Evolutionary conservation across 2,329 filamentous ascomycete genomes (phyloP).

Genomic region (Elsinoe necatrix): DNA sequence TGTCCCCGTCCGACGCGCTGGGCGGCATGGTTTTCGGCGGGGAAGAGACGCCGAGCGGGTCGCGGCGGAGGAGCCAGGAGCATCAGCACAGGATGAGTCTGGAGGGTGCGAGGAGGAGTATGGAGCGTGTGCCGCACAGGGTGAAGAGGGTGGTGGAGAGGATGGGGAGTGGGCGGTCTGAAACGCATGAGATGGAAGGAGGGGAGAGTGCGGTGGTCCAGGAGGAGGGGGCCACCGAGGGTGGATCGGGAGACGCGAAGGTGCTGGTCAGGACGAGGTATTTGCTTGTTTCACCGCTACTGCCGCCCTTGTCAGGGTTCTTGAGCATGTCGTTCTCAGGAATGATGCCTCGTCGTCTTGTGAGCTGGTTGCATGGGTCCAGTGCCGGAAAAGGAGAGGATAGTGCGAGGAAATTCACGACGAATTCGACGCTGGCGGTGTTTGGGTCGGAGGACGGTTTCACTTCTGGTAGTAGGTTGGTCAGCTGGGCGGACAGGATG

Average conservation of each 20-base stretch:
- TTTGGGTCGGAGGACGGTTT: constrained; percentile 73
- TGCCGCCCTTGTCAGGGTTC: constrained; percentile 35
- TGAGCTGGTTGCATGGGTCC: constrained; percentile 24
- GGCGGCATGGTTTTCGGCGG: constrained; percentile 35
- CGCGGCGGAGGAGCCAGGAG: constrained; percentile 34
- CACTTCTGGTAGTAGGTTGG: constrained; percentile 55
- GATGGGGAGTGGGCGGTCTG: constrained; percentile 16
- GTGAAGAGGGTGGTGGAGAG: constrained; percentile 23
- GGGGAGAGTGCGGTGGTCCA: neutral
- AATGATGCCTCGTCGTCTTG: neutral
- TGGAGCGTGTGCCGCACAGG: constrained; percentile 31
- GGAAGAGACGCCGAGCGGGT: constrained; percentile 37
- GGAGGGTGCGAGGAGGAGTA: constrained; percentile 32
- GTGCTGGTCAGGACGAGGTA: constrained; percentile 28
- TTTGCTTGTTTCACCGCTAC: constrained; percentile 41
- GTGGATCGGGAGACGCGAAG: neutral
- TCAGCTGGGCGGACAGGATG: constrained; percentile 56
- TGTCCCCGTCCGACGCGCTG: neutral
- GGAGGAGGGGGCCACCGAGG: neutral
- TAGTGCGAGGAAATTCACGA: constrained; percentile 36
- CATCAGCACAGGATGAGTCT: constrained; percentile 28
- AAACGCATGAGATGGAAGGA: constrained; percentile 23
- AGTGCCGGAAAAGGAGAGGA: constrained; percentile 36
- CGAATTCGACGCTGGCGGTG: constrained; percentile 56
- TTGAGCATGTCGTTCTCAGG: constrained; percentile 25